Percentiles rank a stretch among this genome's conserved stretches.
phyloP scores from a whole-genome alignment of 352 stramenopile species.

The Pythium apleroticum region DNA sequence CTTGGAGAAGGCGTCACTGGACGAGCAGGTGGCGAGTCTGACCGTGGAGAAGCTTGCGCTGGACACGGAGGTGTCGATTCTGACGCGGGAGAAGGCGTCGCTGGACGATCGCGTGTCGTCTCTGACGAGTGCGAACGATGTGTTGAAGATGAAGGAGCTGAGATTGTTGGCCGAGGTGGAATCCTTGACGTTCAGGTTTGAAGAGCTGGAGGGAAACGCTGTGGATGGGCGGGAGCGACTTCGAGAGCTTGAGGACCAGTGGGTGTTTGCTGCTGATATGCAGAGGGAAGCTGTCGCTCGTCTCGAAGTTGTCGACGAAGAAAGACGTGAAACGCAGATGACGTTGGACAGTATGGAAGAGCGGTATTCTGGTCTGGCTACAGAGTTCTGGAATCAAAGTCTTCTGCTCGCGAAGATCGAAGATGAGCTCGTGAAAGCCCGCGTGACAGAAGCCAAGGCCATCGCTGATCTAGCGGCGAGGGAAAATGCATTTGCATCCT shows the following conservation, averaged over 20 bases:
- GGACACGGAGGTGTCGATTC: background rate
- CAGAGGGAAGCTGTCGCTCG: constrained; percentile 19
- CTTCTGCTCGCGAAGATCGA: constrained; percentile 15
- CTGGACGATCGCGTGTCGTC: background rate
- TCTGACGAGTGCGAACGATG: background rate
- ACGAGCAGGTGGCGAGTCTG: constrained; percentile 7
- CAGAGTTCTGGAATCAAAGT: constrained; percentile 24
- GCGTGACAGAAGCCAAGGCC: constrained; percentile 12
- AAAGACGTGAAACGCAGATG: constrained; percentile 14
- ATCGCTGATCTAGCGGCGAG: background rate
- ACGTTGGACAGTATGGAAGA: constrained; percentile 11
- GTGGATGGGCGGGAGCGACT: background rate
- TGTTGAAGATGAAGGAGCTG: background rate
- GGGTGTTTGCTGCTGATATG: constrained; percentile 15
- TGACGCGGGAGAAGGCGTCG: background rate
- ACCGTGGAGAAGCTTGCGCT: constrained; percentile 5
- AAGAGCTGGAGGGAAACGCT: background rate
- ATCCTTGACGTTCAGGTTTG: background rate
- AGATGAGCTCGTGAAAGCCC: constrained; percentile 12
- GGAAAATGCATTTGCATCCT: constrained; percentile 20
- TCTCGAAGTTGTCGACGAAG: constrained; percentile 22
- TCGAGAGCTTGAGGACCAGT: constrained; percentile 11
- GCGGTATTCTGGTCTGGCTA: constrained; percentile 14
- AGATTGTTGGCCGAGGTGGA: background rate
- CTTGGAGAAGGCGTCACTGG: background rate